These are phyloP conservation scores for Zygotorulaspora sp. DNA, from an alignment of 805 yeast species.

Conservation along the genomic window DNA sequence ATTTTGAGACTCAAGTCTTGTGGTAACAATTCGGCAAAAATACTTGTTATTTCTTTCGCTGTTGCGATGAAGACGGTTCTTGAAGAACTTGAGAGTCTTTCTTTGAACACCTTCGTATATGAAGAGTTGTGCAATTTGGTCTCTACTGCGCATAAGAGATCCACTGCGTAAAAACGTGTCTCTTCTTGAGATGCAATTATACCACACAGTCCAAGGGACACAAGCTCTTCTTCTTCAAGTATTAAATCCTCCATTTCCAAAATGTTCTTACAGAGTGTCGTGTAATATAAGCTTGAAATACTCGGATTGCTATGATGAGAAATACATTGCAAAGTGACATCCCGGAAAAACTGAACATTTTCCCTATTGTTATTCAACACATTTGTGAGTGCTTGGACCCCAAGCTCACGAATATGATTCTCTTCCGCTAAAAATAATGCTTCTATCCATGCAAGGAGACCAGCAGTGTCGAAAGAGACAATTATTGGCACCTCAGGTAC, in stretches of 20 bases:
- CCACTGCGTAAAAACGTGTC: constrained; percentile 69
- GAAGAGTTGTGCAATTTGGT: constrained; percentile 50
- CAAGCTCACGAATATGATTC: constrained; percentile 55
- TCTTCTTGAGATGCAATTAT: constrained; percentile 67
- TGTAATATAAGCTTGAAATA: constrained; percentile 65
- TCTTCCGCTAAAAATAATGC: constrained; percentile 57
- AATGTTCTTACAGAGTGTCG: constrained; percentile 63
- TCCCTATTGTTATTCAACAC: constrained; percentile 58
- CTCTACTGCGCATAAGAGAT: constrained; percentile 65
- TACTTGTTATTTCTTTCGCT: constrained; percentile 69
- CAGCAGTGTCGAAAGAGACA: constrained; percentile 65
- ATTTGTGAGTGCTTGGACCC: constrained; percentile 65
- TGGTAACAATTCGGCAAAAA: constrained; percentile 55
- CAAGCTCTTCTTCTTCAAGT: constrained; percentile 56
- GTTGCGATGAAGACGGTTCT: constrained; percentile 85
- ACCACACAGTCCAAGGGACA: constrained; percentile 73
- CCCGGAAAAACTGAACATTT: constrained; percentile 46
- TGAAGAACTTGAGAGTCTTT: constrained; percentile 68
- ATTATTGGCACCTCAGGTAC: constrained; percentile 36
- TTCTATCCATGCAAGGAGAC: constrained; percentile 76
- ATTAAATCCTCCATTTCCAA: constrained; percentile 46
- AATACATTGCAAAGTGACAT: constrained; percentile 70
- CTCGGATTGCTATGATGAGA: constrained; percentile 45
- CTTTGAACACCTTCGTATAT: constrained; percentile 54
- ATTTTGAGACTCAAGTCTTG: constrained; percentile 57